Conservation (phyloP, 2,329 filamentous ascomycete genomes). For the Neonectria sp. region DNA sequence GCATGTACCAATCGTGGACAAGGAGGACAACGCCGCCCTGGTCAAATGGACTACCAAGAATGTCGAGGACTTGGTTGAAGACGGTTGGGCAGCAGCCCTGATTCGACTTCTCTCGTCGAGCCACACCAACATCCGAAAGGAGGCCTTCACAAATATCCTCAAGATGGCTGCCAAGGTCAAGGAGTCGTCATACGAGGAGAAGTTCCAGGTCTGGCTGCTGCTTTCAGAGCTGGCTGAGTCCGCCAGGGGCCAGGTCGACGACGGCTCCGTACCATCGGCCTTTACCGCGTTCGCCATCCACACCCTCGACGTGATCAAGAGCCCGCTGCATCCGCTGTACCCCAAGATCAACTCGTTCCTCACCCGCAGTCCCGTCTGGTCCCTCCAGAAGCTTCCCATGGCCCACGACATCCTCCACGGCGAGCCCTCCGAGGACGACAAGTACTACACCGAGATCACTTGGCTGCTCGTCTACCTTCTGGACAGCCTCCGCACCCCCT, state of each 20-base stretch:
- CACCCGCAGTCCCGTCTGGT: conserved; percentile 83
- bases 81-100: conserved; percentile 79
- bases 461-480: conserved; percentile 83
- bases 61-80: conserved; percentile 83
- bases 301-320: conserved; percentile 78
- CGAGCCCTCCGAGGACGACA: conserved; percentile 80
- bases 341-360: conserved; percentile 89
- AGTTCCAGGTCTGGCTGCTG: conserved; percentile 84
- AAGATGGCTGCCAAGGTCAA: conserved; percentile 76
- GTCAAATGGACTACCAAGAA: conserved; percentile 82
- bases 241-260: conserved; percentile 67
- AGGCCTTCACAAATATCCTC: conserved; percentile 79
- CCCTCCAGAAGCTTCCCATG: conserved; percentile 80
- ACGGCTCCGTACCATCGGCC: conserved; percentile 77
- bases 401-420: conserved; percentile 74
- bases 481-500: conserved; percentile 72
- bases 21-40: conserved; percentile 68
- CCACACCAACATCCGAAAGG: conserved; percentile 82
- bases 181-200: conserved; percentile 81
- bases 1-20: conserved; percentile 60
- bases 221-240: conserved; percentile 87
- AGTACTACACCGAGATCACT: conserved; percentile 78
- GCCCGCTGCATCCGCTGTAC: conserved; percentile 87
- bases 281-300: conserved; percentile 83
- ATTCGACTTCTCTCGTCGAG: conserved; percentile 83